Evolutionary conservation across 805 yeast species (phyloP), one percentile per base, ranked within the genome.

Genomic region (Zygosaccharomyces bailii): DNA sequence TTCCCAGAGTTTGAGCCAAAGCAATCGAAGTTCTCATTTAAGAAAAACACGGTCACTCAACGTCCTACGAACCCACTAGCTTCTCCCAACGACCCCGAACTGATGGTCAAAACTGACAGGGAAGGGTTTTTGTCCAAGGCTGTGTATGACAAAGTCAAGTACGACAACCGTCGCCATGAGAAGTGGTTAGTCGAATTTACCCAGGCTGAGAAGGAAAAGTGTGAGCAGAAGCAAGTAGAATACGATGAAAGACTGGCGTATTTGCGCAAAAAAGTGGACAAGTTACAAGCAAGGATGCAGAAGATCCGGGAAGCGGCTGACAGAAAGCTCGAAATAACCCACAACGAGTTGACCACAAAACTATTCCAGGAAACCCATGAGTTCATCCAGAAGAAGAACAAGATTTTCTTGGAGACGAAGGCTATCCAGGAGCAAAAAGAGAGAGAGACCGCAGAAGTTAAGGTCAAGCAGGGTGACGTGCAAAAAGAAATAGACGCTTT

Each of bases 61-160:
- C 38, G 35, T 11, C 43, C 24, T 6, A 25, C 38, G 16, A 49
- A 52, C 25, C 63, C 60, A 21, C 43, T 52, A 10, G 66, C 67
- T 2, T 52, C 63, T 11, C 63, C 65, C 3, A 57, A 61, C 13
- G 57, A 60, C 17, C 62, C 60, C 4, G 68, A 63, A 46, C 27
- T 43, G 16, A 46, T 63, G 4, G 60, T 61, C 6, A 58, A 53
- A 23, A 54, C 60, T 1, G 50, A 48, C 8, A 50, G 54, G 6
- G 51, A 54, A 31, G 61, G 63, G 6, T 47, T 55, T 39, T 35
- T 63, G 8, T 58, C 66, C 4, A 60, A 59, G 43, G 57, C 61
- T 1, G 51, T 63, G 4, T 57, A 58, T 42, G 67, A 63, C 39
- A 52, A 54, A 39, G 39, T 60, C 8, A 38, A 49, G 8, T 59